Evolutionary conservation across 345 rosid species (phyloP), one percentile per base, ranked within the genome.

Genomic region (Sisymbrium altissimum): DNA sequence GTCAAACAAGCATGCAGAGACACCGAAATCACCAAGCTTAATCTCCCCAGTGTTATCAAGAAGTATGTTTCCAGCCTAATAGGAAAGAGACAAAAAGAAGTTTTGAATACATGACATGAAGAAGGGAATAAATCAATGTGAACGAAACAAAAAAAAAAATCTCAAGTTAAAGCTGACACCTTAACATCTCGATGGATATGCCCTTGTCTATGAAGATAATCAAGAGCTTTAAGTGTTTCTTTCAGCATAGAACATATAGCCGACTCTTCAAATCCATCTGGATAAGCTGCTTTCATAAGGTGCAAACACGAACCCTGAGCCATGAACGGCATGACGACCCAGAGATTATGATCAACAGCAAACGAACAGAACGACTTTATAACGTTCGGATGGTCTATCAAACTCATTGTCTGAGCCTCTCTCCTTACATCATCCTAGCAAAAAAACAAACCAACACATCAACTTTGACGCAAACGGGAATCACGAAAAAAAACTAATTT

Each of bases 301-400:
- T 95, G 99, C 74, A 92, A 93, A 66, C 97, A 95, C 23, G 99
- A 95, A 11, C 99, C 99, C 17, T 97, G 97, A 29, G 97, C 81
- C 99, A 95, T 95, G 80, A 77, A 95, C 33, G 99, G 99, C 99
- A 95, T 95, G 43, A 92, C 96, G 50, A 92, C 92, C 99, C 99
- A 95, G 13, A 95, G 79, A 74, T 81, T 84, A 77, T 90, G 99
- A 52, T 84, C 98, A 56, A 76, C 87, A 39, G 88, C 88, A 80
- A 95, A 95, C 5, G 97, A 95, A 77, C 97, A 95, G 73, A 85
- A 89, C 9, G 99, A 89, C 46, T 78, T 87, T 29, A 92, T 88
- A 61, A 89, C 93, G 64, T 96, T 96, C 13, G 93, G 97, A 86
- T 96, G 99, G 72, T 96, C 96, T 60, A 96, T 92, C 83, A 96